Percentiles rank a stretch among this genome's conserved stretches.
phyloP scores from a whole-genome alignment of 192 early-diverging fungal genomes.

The Backusella tarrabulga region DNA sequence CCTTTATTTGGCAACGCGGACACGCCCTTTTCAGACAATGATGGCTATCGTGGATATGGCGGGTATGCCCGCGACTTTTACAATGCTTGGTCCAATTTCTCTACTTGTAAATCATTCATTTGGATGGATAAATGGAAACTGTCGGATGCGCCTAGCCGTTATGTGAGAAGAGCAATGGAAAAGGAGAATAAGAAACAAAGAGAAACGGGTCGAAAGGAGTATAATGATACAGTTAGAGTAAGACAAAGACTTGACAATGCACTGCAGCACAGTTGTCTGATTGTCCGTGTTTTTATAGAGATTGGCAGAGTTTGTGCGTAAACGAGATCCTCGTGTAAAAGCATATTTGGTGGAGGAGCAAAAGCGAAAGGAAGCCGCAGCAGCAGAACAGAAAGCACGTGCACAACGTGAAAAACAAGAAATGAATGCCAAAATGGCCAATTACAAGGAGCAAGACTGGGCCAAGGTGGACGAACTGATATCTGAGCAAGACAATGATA shows the following conservation, averaged over 20 bases:
- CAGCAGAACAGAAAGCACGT: constrained; percentile 60
- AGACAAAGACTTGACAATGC: neutral
- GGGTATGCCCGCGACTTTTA: constrained; percentile 70
- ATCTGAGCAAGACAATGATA: neutral
- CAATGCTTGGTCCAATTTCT: constrained; percentile 78
- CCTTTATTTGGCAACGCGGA: constrained; percentile 72
- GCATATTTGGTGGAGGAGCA: constrained; percentile 56
- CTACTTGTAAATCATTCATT: constrained; percentile 82
- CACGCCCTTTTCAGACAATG: constrained; percentile 60
- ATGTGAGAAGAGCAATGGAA: constrained; percentile 81
- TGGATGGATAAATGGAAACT: constrained; percentile 92
- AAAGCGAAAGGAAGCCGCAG: constrained; percentile 49
- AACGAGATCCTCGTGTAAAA: constrained; percentile 90
- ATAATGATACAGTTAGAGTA: constrained; percentile 71
- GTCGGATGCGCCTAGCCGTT: constrained; percentile 80
- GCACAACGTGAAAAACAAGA: constrained; percentile 57
- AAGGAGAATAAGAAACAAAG: constrained; percentile 86
- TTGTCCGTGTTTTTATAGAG: constrained; percentile 36
- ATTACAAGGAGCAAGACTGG: constrained; percentile 77
- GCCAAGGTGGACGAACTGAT: constrained; percentile 52
- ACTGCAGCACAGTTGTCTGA: neutral
- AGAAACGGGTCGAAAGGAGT: constrained; percentile 71
- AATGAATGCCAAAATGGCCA: constrained; percentile 44
- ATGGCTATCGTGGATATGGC: constrained; percentile 38
- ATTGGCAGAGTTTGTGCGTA: constrained; percentile 75